A percentile compares a stretch with the other conserved stretches of the same genome.
Conservation (phyloP, 176 grass and related monocot species). For the Oryza coarctata region DNA sequence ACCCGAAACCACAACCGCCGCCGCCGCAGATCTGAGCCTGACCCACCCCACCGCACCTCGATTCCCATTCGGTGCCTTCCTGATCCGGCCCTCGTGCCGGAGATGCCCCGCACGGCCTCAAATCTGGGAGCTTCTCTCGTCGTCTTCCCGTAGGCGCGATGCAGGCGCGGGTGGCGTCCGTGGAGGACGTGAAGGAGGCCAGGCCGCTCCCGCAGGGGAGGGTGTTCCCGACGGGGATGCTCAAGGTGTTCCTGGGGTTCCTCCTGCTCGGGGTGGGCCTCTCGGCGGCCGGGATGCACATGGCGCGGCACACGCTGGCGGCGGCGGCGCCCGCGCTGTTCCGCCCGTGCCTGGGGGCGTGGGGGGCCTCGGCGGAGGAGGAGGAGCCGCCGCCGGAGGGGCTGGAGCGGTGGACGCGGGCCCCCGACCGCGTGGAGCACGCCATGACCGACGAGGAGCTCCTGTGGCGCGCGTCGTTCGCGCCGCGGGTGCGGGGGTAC, state of each 20-base stretch:
- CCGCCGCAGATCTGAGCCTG: conserved; percentile 31
- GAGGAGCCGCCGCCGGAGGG: conserved; percentile 22
- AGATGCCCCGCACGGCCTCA: conserved; percentile 30
- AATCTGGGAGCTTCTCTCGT: conserved; percentile 27
- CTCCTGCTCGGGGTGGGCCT: conserved; percentile 68
- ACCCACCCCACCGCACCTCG: neutral
- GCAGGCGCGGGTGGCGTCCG: conserved; percentile 70
- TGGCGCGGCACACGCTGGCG: conserved; percentile 62
- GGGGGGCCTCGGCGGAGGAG: neutral
- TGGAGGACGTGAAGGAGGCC: conserved; percentile 83
- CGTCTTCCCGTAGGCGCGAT: conserved; percentile 22
- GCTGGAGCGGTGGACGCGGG: conserved; percentile 68
- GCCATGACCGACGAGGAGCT: conserved; percentile 85
- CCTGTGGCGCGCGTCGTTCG: conserved; percentile 87
- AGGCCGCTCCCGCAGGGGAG: conserved; percentile 33
- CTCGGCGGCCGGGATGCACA: conserved; percentile 71
- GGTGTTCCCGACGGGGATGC: conserved; percentile 46
- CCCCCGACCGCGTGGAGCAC: conserved; percentile 48
- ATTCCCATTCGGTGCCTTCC: conserved; percentile 39
- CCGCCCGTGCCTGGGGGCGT: conserved; percentile 52
- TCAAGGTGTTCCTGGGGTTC: conserved; percentile 73
- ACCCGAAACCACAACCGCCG: conserved; percentile 2
- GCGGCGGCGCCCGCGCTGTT: conserved; percentile 53
- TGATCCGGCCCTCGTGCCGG: conserved; percentile 27
- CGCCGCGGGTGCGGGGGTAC: conserved; percentile 54